These are phyloP conservation scores for Mycena maculata DNA, from an alignment of 768 basidiomycete species.

Conservation along the genomic window DNA sequence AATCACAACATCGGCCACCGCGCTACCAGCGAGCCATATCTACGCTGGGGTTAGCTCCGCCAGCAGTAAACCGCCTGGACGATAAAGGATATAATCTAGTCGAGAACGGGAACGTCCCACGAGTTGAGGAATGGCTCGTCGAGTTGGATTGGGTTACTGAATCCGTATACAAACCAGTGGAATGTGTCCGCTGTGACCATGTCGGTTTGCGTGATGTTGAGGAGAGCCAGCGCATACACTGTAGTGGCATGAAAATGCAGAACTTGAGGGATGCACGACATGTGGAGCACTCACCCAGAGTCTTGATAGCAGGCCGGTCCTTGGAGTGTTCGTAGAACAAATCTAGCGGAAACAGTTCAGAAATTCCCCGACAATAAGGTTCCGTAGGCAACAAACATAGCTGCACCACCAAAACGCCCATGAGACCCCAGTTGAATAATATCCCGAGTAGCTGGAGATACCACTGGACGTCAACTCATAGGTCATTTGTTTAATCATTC, in stretches of 20 bases:
- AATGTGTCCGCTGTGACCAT: conserved; percentile 35
- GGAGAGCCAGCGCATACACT: conserved; percentile 29
- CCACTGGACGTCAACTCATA: neutral
- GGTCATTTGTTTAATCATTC: neutral
- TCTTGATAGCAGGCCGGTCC: conserved; percentile 17
- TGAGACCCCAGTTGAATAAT: conserved; percentile 27
- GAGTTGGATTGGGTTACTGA: conserved; percentile 26
- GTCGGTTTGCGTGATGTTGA: conserved; percentile 30
- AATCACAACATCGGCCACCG: conserved; percentile 31
- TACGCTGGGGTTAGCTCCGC: conserved; percentile 27
- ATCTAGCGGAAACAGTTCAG: conserved; percentile 16
- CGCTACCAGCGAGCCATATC: conserved; percentile 32
- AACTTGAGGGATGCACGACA: conserved; percentile 8
- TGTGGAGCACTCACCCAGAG: conserved; percentile 22
- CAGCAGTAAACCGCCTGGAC: conserved; percentile 35
- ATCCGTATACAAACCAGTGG: conserved; percentile 37
- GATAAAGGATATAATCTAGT: conserved; percentile 25
- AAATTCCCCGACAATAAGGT: neutral
- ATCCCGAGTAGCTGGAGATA: conserved; percentile 13
- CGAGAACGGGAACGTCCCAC: conserved; percentile 32
- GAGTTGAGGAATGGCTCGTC: conserved; percentile 24
- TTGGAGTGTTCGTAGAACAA: conserved; percentile 21
- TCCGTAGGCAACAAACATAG: conserved; percentile 17
- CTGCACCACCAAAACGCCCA: conserved; percentile 25
- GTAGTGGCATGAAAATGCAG: neutral